These are phyloP conservation scores for Chytriomyces sp. DNA, from an alignment of 192 early-diverging fungal species.

Conservation along the genomic window DNA sequence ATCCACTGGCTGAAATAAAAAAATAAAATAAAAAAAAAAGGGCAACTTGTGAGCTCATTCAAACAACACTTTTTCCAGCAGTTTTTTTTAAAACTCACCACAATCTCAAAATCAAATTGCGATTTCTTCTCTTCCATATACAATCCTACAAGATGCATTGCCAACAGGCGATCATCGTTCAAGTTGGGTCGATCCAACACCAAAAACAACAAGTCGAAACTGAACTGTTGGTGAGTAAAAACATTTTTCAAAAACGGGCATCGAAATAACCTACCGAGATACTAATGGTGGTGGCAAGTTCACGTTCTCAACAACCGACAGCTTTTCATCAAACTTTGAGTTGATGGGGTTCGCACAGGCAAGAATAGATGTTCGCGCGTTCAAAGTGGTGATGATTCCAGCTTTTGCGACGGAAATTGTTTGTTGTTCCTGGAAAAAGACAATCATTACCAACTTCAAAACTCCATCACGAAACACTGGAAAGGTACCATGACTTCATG, in stretches of 20 bases:
- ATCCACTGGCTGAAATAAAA: slow-evolving; percentile 68
- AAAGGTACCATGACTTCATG: slow-evolving; percentile 95
- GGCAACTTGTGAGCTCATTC: slow-evolving; percentile 8
- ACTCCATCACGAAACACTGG: not conserved
- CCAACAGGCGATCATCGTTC: slow-evolving; percentile 80
- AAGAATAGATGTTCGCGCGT: slow-evolving; percentile 93
- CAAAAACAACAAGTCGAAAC: slow-evolving; percentile 94
- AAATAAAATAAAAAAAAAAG: not conserved
- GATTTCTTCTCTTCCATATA: slow-evolving; percentile 73
- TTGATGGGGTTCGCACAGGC: slow-evolving; percentile 95
- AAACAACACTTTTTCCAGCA: slow-evolving; percentile 11
- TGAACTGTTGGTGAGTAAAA: not conserved
- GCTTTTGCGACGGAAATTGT: slow-evolving; percentile 98
- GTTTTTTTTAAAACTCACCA: slow-evolving; percentile 44
- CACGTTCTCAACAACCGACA: slow-evolving; percentile 85
- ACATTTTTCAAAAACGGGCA: not conserved
- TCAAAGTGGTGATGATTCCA: slow-evolving; percentile 96
- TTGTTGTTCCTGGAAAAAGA: slow-evolving; percentile 83
- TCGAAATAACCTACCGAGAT: slow-evolving; percentile 67
- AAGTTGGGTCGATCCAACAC: slow-evolving; percentile 91
- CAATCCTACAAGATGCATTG: slow-evolving; percentile 84
- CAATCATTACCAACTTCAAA: slow-evolving; percentile 16
- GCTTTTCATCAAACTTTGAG: slow-evolving; percentile 82
- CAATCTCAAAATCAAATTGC: slow-evolving; percentile 37
- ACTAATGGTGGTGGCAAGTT: slow-evolving; percentile 91